Percentiles rank a stretch among this genome's conserved stretches.
phyloP scores from a whole-genome alignment of 768 basidiomycete genomes.

The Suillus luteus region DNA sequence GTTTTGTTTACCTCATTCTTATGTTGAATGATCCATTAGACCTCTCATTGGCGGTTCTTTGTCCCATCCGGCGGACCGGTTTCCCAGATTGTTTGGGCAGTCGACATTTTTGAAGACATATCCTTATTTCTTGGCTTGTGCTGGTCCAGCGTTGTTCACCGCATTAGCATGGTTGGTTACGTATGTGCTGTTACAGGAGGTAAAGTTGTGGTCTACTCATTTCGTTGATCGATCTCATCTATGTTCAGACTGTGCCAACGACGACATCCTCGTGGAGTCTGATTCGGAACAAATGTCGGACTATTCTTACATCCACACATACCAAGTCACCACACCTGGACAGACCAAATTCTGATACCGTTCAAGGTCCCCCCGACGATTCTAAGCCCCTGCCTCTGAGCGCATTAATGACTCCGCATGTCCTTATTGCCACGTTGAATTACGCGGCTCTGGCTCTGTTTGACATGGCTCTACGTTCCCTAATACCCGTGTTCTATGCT shows the following conservation, averaged over 20 bases:
- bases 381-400: conserved; percentile 43
- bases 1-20: neutral
- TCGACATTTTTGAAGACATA: conserved; percentile 56
- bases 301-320: neutral
- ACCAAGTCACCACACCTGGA: neutral
- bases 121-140: conserved; percentile 70
- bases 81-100: conserved; percentile 57
- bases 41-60: conserved; percentile 67
- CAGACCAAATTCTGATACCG: neutral
- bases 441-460: conserved; percentile 61
- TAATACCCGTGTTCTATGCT: conserved; percentile 26
- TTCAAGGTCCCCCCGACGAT: neutral
- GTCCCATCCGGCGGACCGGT: conserved; percentile 61
- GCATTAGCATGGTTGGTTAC: conserved; percentile 48
- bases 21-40: conserved; percentile 32
- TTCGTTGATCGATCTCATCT: neutral
- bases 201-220: conserved; percentile 12
- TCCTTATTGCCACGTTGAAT: conserved; percentile 55
- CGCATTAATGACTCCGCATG: conserved; percentile 47
- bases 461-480: conserved; percentile 59
- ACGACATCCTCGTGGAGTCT: conserved; percentile 33
- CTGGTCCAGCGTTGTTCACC: conserved; percentile 57
- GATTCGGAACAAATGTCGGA: conserved; percentile 31
- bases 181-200: conserved; percentile 54
- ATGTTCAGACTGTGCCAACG: conserved; percentile 4